Percentiles rank a stretch among this genome's conserved stretches.
These are phyloP conservation scores for Macrolepiota fuliginosa DNA, from an alignment of 768 basidiomycete species.

Conservation along the genomic window DNA sequence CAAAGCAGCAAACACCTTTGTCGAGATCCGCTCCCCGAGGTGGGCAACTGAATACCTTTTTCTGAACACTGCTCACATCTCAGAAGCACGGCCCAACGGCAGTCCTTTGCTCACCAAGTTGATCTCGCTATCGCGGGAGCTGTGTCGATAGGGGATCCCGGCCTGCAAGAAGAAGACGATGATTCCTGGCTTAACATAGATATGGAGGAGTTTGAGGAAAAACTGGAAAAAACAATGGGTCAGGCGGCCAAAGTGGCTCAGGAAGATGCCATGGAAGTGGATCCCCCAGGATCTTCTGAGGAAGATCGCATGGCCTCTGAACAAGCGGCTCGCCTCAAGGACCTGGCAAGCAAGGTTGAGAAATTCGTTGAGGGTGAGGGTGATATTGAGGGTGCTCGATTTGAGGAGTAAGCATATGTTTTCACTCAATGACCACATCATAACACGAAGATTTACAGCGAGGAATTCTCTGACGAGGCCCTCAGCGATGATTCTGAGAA, in stretches of 20 bases:
- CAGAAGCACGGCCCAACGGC: conserved; percentile 55
- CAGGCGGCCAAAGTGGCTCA: conserved; percentile 13
- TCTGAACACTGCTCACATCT: neutral
- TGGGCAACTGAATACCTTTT: conserved; percentile 32
- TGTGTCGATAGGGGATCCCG: conserved; percentile 23
- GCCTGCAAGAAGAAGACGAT: conserved; percentile 51
- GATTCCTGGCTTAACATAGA: conserved; percentile 90
- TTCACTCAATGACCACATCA: neutral
- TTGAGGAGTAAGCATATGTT: conserved; percentile 73
- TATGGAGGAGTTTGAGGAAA: conserved; percentile 69
- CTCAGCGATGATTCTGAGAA: conserved; percentile 48
- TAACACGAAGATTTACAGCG: conserved; percentile 38
- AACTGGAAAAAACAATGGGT: conserved; percentile 51
- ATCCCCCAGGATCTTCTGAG: conserved; percentile 33
- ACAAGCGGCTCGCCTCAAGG: conserved; percentile 68
- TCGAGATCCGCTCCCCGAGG: conserved; percentile 64
- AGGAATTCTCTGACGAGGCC: conserved; percentile 66
- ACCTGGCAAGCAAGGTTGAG: conserved; percentile 83
- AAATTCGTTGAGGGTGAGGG: conserved; percentile 91
- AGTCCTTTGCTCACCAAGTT: conserved; percentile 75
- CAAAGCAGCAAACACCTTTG: conserved; percentile 66
- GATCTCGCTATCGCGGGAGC: conserved; percentile 56
- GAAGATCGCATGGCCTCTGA: conserved; percentile 51
- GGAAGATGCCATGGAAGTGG: conserved; percentile 49
- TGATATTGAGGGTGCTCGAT: conserved; percentile 82